Conservation (phyloP, 148 eudicot genomes). For the Chenopodium suecicum region DNA sequence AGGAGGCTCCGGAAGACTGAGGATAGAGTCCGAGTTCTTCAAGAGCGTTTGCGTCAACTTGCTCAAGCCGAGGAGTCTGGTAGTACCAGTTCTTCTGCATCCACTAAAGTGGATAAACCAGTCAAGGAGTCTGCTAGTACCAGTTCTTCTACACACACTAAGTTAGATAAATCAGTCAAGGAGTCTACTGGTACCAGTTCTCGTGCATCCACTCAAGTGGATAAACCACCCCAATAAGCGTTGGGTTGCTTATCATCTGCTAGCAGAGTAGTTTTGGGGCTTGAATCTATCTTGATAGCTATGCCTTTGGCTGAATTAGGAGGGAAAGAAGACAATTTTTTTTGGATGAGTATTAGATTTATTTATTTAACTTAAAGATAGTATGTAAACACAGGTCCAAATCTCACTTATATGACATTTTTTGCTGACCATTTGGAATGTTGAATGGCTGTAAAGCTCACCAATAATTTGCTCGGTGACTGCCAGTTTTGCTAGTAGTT, state of each 20-base stretch:
- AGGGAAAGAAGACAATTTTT: not conserved
- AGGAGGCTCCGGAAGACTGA: conserved; percentile 74
- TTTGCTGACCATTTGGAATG: not conserved
- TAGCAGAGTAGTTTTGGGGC: not conserved
- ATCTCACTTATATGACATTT: not conserved
- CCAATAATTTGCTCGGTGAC: not conserved
- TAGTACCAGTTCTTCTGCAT: conserved; percentile 26
- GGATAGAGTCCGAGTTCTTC: conserved; percentile 73
- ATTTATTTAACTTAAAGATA: not conserved
- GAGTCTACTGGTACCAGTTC: too few species aligned
- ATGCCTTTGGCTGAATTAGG: not conserved
- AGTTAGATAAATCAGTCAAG: too few species aligned
- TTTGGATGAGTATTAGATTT: not conserved
- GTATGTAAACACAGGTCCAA: not conserved
- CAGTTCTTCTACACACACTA: too few species aligned
- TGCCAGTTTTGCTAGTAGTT: not conserved
- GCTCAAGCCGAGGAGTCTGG: conserved; percentile 51
- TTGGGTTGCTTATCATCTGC: not conserved
- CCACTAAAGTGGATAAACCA: conserved; percentile 29
- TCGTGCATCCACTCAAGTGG: too few species aligned
- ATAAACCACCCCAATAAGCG: conserved; percentile 1
- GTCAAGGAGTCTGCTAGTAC: too few species aligned
- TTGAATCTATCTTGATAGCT: not conserved
- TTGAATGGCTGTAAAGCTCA: not conserved
- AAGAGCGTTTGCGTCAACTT: conserved; percentile 59